Conservation (phyloP, 2,329 filamentous ascomycete genomes). For the Lecanicillium sp. region DNA sequence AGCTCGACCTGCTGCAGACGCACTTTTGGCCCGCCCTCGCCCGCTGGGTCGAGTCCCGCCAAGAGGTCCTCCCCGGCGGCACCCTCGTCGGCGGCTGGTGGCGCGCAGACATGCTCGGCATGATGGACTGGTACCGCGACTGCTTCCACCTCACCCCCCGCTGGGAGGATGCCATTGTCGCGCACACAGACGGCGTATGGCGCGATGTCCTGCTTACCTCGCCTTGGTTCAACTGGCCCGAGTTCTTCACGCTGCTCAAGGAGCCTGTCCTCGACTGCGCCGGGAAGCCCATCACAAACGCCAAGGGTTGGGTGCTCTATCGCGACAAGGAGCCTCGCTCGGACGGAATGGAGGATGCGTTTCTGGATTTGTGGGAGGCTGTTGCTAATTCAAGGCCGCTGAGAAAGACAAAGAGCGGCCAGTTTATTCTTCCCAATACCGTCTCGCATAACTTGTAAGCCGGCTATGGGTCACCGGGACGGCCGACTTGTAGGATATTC, state of each 20-base stretch:
- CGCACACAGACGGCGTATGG: slow-evolving; percentile 18
- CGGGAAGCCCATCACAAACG: slow-evolving; percentile 4
- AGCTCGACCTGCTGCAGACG: slow-evolving; percentile 14
- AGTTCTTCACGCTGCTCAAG: slow-evolving; percentile 14
- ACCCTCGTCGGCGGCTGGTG: slow-evolving; percentile 16
- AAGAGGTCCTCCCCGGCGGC: slow-evolving; percentile 13
- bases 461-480: no score
- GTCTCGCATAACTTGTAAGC: no score
- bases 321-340: slow-evolving; percentile 7
- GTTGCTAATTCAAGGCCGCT: slow-evolving; percentile 15
- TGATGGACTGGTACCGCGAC: slow-evolving; percentile 21
- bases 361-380: slow-evolving; percentile 17
- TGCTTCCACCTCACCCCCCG: slow-evolving; percentile 13
- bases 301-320: slow-evolving; percentile 7
- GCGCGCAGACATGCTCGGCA: slow-evolving; percentile 17
- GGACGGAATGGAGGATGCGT: slow-evolving; percentile 15
- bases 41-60: slow-evolving; percentile 15
- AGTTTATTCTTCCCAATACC: slow-evolving; percentile 11
- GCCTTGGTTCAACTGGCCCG: slow-evolving; percentile 19
- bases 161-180: slow-evolving; percentile 12
- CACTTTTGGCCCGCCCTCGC: slow-evolving; percentile 19
- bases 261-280: slow-evolving; percentile 10
- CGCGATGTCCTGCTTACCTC: slow-evolving; percentile 13
- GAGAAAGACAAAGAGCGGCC: slow-evolving; percentile 12
- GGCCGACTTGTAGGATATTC: no score